These are phyloP conservation scores for Parasitella parasitica DNA, from an alignment of 371 early-diverging fungal species.

Conservation along the genomic window DNA sequence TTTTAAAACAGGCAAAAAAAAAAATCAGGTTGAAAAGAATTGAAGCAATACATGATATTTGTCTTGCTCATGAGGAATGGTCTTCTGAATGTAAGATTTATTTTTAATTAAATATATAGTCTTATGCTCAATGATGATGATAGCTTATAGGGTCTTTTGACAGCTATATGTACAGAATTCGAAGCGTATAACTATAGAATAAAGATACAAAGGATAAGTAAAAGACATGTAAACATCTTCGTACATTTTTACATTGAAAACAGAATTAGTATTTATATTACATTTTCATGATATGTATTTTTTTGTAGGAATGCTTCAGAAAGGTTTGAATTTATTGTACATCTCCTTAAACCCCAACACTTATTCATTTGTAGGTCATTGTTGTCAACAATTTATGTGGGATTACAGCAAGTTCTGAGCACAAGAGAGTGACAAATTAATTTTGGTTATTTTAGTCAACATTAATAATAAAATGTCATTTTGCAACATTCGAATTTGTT, in stretches of 20 bases:
- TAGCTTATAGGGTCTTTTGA: conserved; percentile 60
- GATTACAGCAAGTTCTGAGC: neutral
- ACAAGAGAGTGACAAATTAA: neutral
- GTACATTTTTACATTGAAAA: neutral
- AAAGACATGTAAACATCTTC: conserved; percentile 54
- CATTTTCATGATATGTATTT: neutral
- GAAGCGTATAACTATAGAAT: conserved; percentile 77
- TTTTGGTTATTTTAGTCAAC: neutral
- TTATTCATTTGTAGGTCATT: neutral
- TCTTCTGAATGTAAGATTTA: conserved; percentile 69
- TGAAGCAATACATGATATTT: conserved; percentile 67
- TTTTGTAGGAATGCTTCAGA: conserved; percentile 29
- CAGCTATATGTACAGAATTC: conserved; percentile 95
- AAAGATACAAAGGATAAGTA: conserved; percentile 61
- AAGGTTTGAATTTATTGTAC: conserved; percentile 10
- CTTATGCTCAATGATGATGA: neutral
- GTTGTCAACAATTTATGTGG: neutral
- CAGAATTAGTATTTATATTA: neutral
- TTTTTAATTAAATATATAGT: neutral
- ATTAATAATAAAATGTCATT: neutral
- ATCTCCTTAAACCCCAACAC: conserved; percentile 1
- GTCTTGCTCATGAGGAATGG: conserved; percentile 77
- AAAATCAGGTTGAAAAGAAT: conserved; percentile 60
- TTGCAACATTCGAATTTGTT: neutral
- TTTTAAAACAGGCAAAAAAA: conserved; percentile 56